Evolutionary conservation across 345 rosid species (phyloP).

Genomic region (Sapria himalayana): DNA sequence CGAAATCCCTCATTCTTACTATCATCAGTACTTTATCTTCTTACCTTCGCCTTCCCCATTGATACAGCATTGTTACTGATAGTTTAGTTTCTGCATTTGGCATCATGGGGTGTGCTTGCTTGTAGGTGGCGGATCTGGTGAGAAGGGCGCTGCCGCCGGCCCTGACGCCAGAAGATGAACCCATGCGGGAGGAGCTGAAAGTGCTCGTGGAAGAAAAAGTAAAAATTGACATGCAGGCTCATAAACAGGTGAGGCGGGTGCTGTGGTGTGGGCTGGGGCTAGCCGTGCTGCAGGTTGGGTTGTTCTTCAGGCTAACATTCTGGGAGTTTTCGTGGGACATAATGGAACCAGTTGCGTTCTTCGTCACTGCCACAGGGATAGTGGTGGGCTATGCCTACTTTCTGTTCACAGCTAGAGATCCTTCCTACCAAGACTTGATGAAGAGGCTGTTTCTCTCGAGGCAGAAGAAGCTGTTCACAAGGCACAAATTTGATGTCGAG

Average conservation of each 20-base stretch:
- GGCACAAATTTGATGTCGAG: slow-evolving; percentile 31
- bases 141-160: slow-evolving; percentile 68
- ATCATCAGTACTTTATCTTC: no score
- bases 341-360: slow-evolving; percentile 89
- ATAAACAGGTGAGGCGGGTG: slow-evolving; percentile 62
- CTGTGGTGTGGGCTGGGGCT: slow-evolving; percentile 60
- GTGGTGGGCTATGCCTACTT: slow-evolving; percentile 82
- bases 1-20: no score
- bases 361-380: slow-evolving; percentile 45
- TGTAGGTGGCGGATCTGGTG: slow-evolving; percentile 87
- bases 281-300: slow-evolving; percentile 31
- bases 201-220: slow-evolving; percentile 50
- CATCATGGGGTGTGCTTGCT: no score
- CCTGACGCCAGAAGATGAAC: slow-evolving; percentile 42
- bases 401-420: slow-evolving; percentile 70
- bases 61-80: no score
- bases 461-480: slow-evolving; percentile 61
- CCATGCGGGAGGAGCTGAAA: slow-evolving; percentile 39
- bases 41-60: no score
- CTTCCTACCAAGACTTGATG: slow-evolving; percentile 84
- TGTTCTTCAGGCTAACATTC: slow-evolving; percentile 80
- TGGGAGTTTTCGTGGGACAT: slow-evolving; percentile 99
- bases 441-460: slow-evolving; percentile 74
- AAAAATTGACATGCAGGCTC: slow-evolving; percentile 73
- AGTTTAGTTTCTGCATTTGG: no score